Evolutionary conservation across 169 alveolate genomes (phyloP), one percentile per base, ranked within the genome.

Genomic region (Fabrea salina): DNA sequence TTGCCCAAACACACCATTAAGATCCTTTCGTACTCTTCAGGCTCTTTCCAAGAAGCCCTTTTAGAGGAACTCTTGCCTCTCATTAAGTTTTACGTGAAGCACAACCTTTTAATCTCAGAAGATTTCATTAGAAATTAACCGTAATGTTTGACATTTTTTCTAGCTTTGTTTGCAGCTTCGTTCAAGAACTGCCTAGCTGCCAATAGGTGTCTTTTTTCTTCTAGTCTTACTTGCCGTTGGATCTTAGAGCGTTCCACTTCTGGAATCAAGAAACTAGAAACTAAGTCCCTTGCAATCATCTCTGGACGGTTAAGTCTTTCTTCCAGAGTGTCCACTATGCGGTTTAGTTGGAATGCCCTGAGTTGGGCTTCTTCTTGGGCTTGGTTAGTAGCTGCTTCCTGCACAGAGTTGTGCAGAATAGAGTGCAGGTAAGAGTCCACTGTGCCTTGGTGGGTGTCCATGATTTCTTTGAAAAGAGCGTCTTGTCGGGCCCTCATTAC

Each of bases 401-500:
- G 93, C 50, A 95, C 92, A 41, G 96, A 83, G 71, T 86, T 78
- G 0, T 80, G 57, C 43, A 92, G 66, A 40, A 95, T 92, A 56
- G 89, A 86, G 80, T 96, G 94, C 40, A 96, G 83, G 82, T 96
- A 96, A 37, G 96, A 89, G 85, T 96, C 99, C 41, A 93, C 95
- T 0, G 97, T 91, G 35, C 97, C 97, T 79, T 96, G 95, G 75
- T 94, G 96, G 43, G 94, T 95, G 79, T 88, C 84, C 95, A 91
- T 92, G 33, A 94, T 88, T 83, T 94, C 94, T 74, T 88, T 93
- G 68, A 90, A 93, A 77, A 92, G 84, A 49, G 82, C 92, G 74
- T 96, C 98, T 89, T 95, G 97, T 71, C 99, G 88, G 39, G 88
- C 93, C 50, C 98, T 87, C 32, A 96, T 91, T 22, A 94, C 86